Evolutionary conservation across 2,329 filamentous ascomycete species (phyloP).

Genomic region (Hymenoscyphus infarciens): DNA sequence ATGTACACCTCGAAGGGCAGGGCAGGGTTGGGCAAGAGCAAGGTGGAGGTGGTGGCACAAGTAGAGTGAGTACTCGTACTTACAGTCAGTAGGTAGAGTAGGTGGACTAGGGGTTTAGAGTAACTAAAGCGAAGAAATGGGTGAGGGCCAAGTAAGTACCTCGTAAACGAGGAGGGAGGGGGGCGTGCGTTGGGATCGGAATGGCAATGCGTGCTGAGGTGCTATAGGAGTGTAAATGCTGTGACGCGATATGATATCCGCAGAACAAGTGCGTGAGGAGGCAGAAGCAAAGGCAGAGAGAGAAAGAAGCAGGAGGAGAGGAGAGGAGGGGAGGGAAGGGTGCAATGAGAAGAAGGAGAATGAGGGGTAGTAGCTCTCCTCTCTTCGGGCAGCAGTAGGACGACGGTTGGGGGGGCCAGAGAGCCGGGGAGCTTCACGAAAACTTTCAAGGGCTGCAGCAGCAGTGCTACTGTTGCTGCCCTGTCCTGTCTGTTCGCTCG

Average conservation of each 20-base stretch:
- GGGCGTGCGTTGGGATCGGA: constrained; percentile 4
- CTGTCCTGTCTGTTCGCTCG: background rate
- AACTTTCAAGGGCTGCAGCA: background rate
- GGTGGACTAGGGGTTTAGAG: constrained; percentile 12
- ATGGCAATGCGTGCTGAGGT: constrained; percentile 1
- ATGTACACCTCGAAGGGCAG: constrained; percentile 13
- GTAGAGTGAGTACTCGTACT: background rate
- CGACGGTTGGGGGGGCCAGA: no score
- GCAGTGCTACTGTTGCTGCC: background rate
- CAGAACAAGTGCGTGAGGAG: constrained; percentile 9
- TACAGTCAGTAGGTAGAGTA: background rate
- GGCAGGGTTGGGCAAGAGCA: constrained; percentile 15
- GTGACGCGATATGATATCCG: constrained; percentile 12
- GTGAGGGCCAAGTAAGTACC: background rate
- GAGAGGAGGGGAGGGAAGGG: background rate
- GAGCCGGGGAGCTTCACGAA: no score
- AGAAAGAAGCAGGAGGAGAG: background rate
- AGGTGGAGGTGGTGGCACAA: constrained; percentile 2
- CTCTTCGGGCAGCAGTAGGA: background rate
- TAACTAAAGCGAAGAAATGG: constrained; percentile 11
- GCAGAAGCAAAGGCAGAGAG: constrained; percentile 5
- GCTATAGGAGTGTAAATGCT: constrained; percentile 6
- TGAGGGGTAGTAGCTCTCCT: constrained; percentile 6
- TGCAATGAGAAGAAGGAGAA: background rate
- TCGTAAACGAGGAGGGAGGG: constrained; percentile 9